These are phyloP conservation scores for Corchorus olitorius DNA, from an alignment of 345 rosid species.

Conservation along the genomic window DNA sequence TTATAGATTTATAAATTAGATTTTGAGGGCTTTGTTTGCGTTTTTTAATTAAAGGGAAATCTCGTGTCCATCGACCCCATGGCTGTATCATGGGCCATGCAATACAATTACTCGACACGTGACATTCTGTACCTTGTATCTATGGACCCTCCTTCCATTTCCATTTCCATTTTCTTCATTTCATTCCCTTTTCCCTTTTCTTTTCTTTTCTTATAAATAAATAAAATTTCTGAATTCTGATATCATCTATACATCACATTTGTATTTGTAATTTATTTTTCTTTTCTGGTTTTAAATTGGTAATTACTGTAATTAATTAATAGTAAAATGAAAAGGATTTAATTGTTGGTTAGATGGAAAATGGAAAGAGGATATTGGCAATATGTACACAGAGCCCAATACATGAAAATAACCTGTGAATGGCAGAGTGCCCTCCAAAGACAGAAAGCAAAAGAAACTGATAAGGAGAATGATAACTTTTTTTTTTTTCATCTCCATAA, in stretches of 20 bases:
- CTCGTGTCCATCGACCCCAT: slow-evolving; percentile 23
- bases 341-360: not conserved
- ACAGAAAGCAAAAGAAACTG: slow-evolving; percentile 19
- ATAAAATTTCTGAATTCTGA: not conserved
- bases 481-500: not conserved
- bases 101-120: slow-evolving; percentile 48
- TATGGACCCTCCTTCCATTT: slow-evolving; percentile 7
- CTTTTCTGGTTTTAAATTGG: too few relatives aligned
- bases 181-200: not conserved
- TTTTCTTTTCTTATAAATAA: not conserved
- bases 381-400: slow-evolving; percentile 16
- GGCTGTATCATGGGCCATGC: slow-evolving; percentile 45
- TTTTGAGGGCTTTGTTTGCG: not conserved
- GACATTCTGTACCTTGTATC: slow-evolving; percentile 23
- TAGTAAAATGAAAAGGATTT: not conserved
- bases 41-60: not conserved
- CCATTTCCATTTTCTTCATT: not conserved
- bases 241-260: not conserved
- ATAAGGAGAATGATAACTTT: not conserved
- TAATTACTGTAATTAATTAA: not conserved
- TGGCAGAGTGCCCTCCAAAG: slow-evolving; percentile 15
- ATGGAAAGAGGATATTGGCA: slow-evolving; percentile 2
- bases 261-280: not conserved
- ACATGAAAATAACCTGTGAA: slow-evolving; percentile 28
- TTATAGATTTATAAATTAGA: too few relatives aligned